Evolutionary conservation across 768 basidiomycete species (phyloP), one percentile per base, ranked within the genome.

Genomic region (Trametes cinnabarina): DNA sequence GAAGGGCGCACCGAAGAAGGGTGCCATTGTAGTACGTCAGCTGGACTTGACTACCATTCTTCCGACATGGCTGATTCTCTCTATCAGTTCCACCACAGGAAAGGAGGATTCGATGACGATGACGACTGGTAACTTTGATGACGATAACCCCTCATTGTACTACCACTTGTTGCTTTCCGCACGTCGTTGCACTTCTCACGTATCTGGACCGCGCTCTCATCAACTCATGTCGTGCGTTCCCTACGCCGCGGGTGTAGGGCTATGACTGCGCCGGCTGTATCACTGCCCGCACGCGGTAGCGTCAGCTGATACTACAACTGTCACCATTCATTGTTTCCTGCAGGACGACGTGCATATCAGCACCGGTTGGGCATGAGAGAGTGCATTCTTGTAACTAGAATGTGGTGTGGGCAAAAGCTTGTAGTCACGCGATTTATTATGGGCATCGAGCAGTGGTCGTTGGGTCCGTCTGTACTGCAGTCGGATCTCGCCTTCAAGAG

Each of bases 11-110:
- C 71, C 73, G 3, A 75, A 74, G 66, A 77, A 76, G 60, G 72
- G 72, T 3, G 56, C 74, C 3, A 76, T 79, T 42, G 73, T 77
- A 40, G 79, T 80, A 57, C 30, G 77, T 64, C 4, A 1, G 5
- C 26, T 22, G 8, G 37, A 41, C 40, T 40, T 20, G 3, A 28
- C 30, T 11, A 17, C 34, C 12, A 8, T 14, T 23, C 22, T 28
- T 35, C 22, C 14, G 22, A 42, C 17, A 6, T 6, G 26, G 25
- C 50, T 42, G n/a, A 52, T 14, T 39, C 25, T 10, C 35, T 20
- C 9, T 28, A 9, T n/a, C 20, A 72, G 69, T 70, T 66, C 51
- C 74, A 76, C 50, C 72, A 70, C 43, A 67, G 76, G 49, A 74
- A 71, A 57, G 73, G 68, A 47, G 74, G 63, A 0, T 65, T 69